phyloP scores from a whole-genome alignment of 306 rosid species.

The Psophocarpus tetragonolobus region DNA sequence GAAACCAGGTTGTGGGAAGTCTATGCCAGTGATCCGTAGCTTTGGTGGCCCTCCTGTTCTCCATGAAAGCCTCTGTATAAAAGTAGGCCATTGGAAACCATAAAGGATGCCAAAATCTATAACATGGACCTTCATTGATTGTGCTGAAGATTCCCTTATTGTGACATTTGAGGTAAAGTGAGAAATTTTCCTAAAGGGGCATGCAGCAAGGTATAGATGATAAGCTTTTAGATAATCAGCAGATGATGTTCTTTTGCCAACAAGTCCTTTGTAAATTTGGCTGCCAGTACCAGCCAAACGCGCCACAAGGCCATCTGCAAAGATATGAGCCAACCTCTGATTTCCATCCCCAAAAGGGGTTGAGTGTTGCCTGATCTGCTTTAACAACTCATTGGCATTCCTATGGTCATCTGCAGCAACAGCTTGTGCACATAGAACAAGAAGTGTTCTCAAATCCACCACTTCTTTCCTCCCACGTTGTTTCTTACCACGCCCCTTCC shows the following conservation, averaged over 20 bases:
- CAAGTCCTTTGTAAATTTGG: constrained; percentile 1
- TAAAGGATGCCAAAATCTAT: constrained; percentile 1
- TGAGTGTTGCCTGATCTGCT: not conserved
- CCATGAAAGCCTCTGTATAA: not conserved
- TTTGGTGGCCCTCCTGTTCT: not conserved
- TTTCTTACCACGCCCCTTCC: not conserved
- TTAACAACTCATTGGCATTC: not conserved
- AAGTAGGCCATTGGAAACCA: constrained; percentile 6
- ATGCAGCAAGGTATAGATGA: not conserved
- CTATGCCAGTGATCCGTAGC: not conserved
- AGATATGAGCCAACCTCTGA: not conserved
- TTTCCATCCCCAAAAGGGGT: not conserved
- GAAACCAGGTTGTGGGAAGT: not conserved
- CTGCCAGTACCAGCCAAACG: constrained; percentile 1
- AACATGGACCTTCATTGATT: not conserved
- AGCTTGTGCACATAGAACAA: not conserved
- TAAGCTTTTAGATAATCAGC: not conserved
- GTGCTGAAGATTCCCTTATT: not conserved
- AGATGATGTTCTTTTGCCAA: not conserved
- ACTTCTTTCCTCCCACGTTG: not conserved
- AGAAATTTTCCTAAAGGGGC: constrained; percentile 1
- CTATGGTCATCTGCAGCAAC: not conserved
- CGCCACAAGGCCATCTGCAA: not conserved
- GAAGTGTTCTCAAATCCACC: not conserved
- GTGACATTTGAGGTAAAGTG: not conserved